These are phyloP conservation scores for Scutellaria baicalensis DNA, from an alignment of 257 asterid genomes.

Conservation along the genomic window DNA sequence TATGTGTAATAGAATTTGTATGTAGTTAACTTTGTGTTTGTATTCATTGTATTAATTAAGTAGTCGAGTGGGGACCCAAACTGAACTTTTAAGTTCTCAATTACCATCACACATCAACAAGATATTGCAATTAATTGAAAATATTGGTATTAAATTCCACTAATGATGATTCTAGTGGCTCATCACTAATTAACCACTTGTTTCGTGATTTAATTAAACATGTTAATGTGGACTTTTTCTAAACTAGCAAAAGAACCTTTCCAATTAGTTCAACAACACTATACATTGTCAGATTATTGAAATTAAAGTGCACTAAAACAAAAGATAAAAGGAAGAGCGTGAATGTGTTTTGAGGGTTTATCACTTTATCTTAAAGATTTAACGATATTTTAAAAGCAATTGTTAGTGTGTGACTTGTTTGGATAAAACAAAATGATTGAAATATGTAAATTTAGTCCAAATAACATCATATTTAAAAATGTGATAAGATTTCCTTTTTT, in stretches of 20 bases:
- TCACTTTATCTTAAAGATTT: too few species aligned
- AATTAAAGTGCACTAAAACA: neutral
- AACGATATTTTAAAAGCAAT: too few species aligned
- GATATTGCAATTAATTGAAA: constrained; percentile 17
- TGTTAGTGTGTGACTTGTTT: too few species aligned
- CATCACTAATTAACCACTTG: constrained; percentile 10
- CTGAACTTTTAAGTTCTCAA: neutral
- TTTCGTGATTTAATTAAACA: constrained; percentile 4
- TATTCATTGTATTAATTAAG: neutral
- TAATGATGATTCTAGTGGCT: constrained; percentile 23
- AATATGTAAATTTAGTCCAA: too few species aligned
- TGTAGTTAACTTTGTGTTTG: neutral
- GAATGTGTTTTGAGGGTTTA: neutral
- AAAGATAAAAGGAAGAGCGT: neutral
- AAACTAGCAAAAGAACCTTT: constrained; percentile 1
- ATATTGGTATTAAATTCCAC: constrained; percentile 12
- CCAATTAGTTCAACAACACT: constrained; percentile 8
- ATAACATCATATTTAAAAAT: too few species aligned
- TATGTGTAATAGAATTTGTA: too few species aligned
- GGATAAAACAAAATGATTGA: too few species aligned
- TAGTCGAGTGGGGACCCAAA: constrained; percentile 18
- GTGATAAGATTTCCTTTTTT: too few species aligned
- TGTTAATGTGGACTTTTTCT: constrained; percentile 6
- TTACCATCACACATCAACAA: constrained; percentile 10
- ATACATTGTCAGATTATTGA: neutral